Percentiles rank a stretch among this genome's conserved stretches.
These are phyloP conservation scores for Scopulariopsis brevicaulis DNA, from an alignment of 2,329 filamentous ascomycete genomes.

Conservation along the genomic window DNA sequence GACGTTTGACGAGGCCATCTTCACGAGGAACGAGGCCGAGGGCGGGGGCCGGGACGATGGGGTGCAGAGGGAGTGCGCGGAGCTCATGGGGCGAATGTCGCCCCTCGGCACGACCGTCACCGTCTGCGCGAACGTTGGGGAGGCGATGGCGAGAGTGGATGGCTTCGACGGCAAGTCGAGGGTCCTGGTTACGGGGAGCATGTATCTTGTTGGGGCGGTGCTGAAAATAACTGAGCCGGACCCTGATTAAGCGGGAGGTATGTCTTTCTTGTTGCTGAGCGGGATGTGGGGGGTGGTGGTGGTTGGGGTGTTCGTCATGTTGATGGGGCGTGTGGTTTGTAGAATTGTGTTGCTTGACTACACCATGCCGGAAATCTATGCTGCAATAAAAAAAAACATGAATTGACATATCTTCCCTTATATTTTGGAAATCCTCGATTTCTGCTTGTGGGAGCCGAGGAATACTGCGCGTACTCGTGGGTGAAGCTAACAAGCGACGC, in stretches of 20 bases:
- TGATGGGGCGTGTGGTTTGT: no score
- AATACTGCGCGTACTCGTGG: no score
- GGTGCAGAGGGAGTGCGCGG: conserved; percentile 58
- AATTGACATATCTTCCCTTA: no score
- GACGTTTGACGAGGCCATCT: conserved; percentile 63
- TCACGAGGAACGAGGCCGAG: conserved; percentile 59
- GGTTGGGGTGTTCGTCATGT: no score
- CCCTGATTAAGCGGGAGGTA: neutral
- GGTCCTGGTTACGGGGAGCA: conserved; percentile 69
- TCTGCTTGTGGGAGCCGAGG: no score
- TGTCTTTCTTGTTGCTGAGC: neutral
- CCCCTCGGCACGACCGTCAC: conserved; percentile 26
- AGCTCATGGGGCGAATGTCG: conserved; percentile 46
- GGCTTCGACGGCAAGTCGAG: conserved; percentile 30
- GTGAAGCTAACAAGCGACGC: no score
- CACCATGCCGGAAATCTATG: no score
- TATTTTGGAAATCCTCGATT: no score
- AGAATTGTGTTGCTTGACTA: no score
- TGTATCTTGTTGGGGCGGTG: conserved; percentile 73
- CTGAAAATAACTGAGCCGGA: conserved; percentile 22
- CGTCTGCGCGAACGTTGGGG: conserved; percentile 58
- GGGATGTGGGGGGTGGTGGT: no score
- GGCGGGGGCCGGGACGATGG: conserved; percentile 25
- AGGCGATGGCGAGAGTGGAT: conserved; percentile 51
- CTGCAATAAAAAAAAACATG: no score